Conservation (phyloP, 495 filamentous ascomycete species). For the Niebla homalea region DNA sequence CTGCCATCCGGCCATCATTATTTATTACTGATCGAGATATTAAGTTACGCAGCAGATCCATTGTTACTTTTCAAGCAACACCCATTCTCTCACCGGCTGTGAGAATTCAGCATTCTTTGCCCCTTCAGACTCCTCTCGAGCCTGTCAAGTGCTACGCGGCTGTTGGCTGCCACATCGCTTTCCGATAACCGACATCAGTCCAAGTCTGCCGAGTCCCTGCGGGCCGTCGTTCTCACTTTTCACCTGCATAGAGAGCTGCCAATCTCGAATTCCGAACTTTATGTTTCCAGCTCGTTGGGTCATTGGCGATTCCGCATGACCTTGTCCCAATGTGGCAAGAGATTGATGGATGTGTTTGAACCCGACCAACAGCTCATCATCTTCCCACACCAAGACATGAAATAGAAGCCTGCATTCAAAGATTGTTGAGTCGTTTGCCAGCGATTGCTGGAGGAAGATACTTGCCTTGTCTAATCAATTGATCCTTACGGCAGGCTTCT, state of each 20-base stretch:
- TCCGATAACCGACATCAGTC: constrained; percentile 13
- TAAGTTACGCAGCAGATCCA: neutral
- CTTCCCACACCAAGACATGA: neutral
- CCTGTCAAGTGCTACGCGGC: constrained; percentile 9
- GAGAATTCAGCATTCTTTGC: neutral
- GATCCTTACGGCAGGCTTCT: neutral
- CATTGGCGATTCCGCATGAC: neutral
- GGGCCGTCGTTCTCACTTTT: neutral
- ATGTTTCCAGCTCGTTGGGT: neutral
- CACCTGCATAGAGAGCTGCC: constrained; percentile 2
- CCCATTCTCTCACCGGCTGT: neutral
- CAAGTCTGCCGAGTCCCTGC: neutral
- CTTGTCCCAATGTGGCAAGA: constrained; percentile 1
- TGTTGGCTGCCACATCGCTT: constrained; percentile 5
- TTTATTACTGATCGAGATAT: neutral
- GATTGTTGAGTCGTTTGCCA: neutral
- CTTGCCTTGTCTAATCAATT: neutral
- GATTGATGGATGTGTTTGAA: neutral
- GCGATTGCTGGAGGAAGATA: neutral
- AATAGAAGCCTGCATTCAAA: neutral
- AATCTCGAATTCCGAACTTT: neutral
- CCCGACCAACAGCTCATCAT: neutral
- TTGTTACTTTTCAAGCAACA: neutral
- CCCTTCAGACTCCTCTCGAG: neutral
- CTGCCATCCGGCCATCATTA: neutral